These are phyloP conservation scores for Barnettozyma botsteinii DNA, from an alignment of 805 yeast genomes.

Conservation along the genomic window DNA sequence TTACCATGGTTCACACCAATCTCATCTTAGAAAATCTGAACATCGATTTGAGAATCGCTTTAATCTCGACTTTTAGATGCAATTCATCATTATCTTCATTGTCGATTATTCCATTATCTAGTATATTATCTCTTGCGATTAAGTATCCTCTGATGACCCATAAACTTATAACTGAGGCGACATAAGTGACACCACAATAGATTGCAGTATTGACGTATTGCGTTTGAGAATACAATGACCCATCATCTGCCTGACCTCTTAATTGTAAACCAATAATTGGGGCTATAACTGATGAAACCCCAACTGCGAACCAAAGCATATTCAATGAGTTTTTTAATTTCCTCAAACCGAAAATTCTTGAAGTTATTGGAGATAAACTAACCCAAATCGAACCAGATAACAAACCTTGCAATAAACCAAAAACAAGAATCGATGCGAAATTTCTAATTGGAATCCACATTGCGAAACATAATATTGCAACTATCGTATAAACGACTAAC, in stretches of 20 bases:
- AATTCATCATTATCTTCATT: constrained; percentile 26
- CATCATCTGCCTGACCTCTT: constrained; percentile 29
- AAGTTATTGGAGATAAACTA: constrained; percentile 43
- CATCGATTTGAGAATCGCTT: constrained; percentile 1
- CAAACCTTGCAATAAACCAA: constrained; percentile 48
- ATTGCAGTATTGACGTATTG: constrained; percentile 50
- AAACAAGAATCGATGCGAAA: constrained; percentile 47
- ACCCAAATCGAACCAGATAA: constrained; percentile 61
- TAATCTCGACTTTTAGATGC: constrained; percentile 14
- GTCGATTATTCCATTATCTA: constrained; percentile 22
- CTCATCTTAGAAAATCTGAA: constrained; percentile 11
- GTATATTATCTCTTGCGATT: constrained; percentile 39
- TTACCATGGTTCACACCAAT: no score
- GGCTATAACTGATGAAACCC: constrained; percentile 45
- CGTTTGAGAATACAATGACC: constrained; percentile 32
- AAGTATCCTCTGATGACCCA: constrained; percentile 50
- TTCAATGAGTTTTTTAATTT: constrained; percentile 45
- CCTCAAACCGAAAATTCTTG: constrained; percentile 48
- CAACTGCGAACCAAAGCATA: constrained; percentile 49
- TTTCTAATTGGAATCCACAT: constrained; percentile 57
- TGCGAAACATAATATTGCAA: constrained; percentile 37
- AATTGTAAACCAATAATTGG: constrained; percentile 56
- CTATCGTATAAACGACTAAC: constrained; percentile 32
- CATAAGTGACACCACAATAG: constrained; percentile 52
- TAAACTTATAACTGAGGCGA: constrained; percentile 38